Base-by-base conservation (phyloP, 148 eudicot species). In the Nyssa sinensis region DNA sequence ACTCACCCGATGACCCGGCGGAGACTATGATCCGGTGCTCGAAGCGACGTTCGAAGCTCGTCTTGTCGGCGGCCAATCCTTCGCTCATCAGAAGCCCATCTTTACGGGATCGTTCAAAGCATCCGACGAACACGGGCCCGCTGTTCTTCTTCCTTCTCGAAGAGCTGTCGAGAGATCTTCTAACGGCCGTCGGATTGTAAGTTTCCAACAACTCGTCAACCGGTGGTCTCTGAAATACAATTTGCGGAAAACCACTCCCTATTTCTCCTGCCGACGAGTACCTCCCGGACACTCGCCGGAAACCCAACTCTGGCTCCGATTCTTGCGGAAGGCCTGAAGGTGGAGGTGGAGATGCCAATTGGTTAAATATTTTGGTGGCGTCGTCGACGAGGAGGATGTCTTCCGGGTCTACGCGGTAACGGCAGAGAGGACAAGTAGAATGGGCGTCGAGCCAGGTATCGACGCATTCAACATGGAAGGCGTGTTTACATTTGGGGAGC, bases 371-470 rank as follows among this genome's bases (percentile, higher is more conserved):
- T n/a, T n/a, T n/a, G 33, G 51, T 33, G n/a, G 14, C 41, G 44
- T 62, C 58, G 28, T 71, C 79, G 1, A 90, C 57, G 4, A 87
- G 71, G 19, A 93, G 84, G 0, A 91, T 78, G 66, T 93, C 96
- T 39, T 89, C 94, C 58, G 96, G 96, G 74, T 88, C 94, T 67
- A 93, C 92, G 35, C 88, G 81, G 77, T 78, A 84, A 1, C 98
- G 91, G 63, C 98, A 93, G 21, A 93, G 92, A 0, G 98, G 98
- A 67, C 98, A 93, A 27, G 98, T 91, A 61, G 94, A 86, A 81
- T 93, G 98, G 0, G 88, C 85, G 58, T 93, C 98, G 2, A 93
- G 96, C 98, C 98, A 93, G 7, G 96, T 91, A 47, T 93, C 98
- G 0, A 93, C 87, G 23, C 98, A 93, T 75, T 93, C 98, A 14